Conservation (phyloP, 2,329 filamentous ascomycete genomes). For the Sporothrix pseudoabietina region DNA sequence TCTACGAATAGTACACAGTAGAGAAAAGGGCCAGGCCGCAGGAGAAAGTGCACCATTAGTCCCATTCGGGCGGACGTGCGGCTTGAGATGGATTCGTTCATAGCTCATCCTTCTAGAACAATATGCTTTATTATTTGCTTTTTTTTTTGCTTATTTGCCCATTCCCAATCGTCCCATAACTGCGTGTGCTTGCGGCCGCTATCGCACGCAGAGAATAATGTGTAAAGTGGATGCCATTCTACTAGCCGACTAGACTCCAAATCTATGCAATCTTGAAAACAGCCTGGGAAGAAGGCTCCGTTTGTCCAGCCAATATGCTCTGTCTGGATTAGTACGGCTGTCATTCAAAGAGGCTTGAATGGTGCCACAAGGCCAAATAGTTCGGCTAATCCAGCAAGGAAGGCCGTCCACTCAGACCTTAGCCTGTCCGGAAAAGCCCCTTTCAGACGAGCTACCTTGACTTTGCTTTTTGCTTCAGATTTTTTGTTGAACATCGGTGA, state of each 20-base stretch:
- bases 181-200: not conserved
- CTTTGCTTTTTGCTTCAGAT: not conserved
- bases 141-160: not conserved
- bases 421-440: not conserved
- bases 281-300: not conserved
- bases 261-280: not conserved
- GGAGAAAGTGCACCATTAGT: not conserved
- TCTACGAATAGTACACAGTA: no score
- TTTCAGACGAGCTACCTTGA: not conserved
- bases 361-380: not conserved
- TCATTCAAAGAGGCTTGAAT: not conserved
- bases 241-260: constrained; percentile 4
- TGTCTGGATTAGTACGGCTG: not conserved
- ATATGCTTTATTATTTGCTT: not conserved
- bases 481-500: not conserved
- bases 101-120: constrained; percentile 17
- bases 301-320: constrained; percentile 13
- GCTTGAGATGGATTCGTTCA: not conserved
- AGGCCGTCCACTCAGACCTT: not conserved
- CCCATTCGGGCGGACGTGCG: constrained; percentile 22
- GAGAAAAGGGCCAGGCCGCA: not conserved
- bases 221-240: not conserved
- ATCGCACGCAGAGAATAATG: not conserved
- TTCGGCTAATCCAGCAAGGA: constrained; percentile 3
- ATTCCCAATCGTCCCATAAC: not conserved